These are phyloP conservation scores for Cyanidioschyzon merolae DNA, from an alignment of 23 red algal species.

Conservation along the genomic window DNA sequence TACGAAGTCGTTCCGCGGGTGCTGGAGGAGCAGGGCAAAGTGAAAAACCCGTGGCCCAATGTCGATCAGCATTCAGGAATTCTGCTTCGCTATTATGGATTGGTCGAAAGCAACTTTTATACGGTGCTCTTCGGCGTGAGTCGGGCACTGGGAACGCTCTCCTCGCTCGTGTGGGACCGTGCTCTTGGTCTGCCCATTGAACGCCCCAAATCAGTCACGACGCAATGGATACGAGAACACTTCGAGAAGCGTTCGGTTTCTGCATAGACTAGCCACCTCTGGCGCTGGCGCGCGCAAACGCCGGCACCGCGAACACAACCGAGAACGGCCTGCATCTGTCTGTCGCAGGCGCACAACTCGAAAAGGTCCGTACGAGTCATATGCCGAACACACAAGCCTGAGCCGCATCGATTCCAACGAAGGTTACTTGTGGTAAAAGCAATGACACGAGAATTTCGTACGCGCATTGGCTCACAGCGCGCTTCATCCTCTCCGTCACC, in stretches of 20 bases:
- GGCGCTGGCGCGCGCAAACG: no score
- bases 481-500: no score
- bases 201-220: slow-evolving; percentile 84
- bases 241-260: background rate
- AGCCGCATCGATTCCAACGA: no score
- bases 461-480: no score
- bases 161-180: slow-evolving; percentile 89
- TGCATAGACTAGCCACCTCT: background rate
- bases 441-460: no score
- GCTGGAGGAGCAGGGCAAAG: slow-evolving; percentile 71
- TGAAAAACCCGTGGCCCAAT: slow-evolving; percentile 98
- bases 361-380: no score
- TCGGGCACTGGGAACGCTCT: slow-evolving; percentile 65
- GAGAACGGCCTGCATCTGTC: no score
- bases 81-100: slow-evolving; percentile 69
- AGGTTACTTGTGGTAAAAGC: no score
- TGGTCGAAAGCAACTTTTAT: slow-evolving; percentile 74
- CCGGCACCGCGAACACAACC: no score
- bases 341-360: no score
- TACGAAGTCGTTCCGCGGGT: slow-evolving; percentile 94
- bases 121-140: slow-evolving; percentile 90
- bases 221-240: slow-evolving; percentile 32
- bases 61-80: slow-evolving; percentile 94
- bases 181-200: slow-evolving; percentile 80
- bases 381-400: no score